Base-by-base conservation (phyloP, 2,329 filamentous ascomycete genomes). In the Fusarium nurragi region DNA sequence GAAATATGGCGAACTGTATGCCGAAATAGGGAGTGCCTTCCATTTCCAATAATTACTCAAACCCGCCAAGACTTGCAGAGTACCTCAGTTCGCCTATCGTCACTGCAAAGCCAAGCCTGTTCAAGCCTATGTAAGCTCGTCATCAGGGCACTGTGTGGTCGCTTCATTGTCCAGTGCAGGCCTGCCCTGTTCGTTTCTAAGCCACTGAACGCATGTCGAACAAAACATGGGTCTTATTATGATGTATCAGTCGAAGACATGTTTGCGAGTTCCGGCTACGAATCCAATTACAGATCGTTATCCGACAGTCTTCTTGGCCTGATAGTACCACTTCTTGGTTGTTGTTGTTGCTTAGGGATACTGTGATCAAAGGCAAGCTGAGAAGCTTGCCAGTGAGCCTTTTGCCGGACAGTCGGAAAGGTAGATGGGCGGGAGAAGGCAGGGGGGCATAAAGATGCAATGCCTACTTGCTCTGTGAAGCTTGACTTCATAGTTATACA, bases 211-310 rank as follows among this genome's bases (percentile, higher is more conserved):
- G 19, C n/a, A 48, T 22, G 22, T 14, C 32, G 30, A 46, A 49
- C 38, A 44, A 25, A 38, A 22, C 23, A 4, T 23, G 25, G 9
- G 28, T 36, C 23, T 46, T n/a, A n/a, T 45, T 40, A 53, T 61
- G 55, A 57, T 39, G 46, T 38, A 41, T 61, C 43, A 53, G 21
- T 22, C 16, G 36, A 30, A 19, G 13, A 37, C 25, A 11, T 26
- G 12, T 26, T 26, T 28, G 45, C n/a, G 43, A 52, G n/a, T 19
- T 44, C 22, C 39, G 54, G 38, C 32, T 59, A 50, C 14, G 5
- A n/a, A 39, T 39, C 55, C 53, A 41, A 64, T 49, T 52, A 16
- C 21, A 19, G 54, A 28, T 13, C 12, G 40, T 22, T 38, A 28
- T 50, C 32, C 23, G 13, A 28, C 19, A 45, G 23, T 6, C 30